phyloP scores from a whole-genome alignment of 1,284 basidiomycete genomes.

The Caloboletus firmus region DNA sequence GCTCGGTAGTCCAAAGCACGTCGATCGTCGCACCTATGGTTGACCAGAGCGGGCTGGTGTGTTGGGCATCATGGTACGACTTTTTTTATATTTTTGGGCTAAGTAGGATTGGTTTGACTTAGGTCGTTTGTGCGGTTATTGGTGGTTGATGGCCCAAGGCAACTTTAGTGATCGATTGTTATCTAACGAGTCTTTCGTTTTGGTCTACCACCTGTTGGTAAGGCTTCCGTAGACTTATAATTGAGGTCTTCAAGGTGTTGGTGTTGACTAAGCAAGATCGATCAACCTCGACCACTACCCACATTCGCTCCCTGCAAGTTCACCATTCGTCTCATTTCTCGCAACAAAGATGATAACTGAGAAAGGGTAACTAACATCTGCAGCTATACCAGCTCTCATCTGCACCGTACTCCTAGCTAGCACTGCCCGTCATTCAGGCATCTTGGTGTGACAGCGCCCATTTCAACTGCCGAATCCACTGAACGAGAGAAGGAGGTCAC shows the following conservation, averaged over 20 bases:
- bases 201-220: no score
- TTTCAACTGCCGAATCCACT: conserved; percentile 77
- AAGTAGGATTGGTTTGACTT: not conserved
- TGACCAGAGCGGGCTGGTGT: conserved; percentile 91
- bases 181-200: not conserved
- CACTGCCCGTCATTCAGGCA: conserved; percentile 43
- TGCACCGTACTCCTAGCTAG: conserved; percentile 13
- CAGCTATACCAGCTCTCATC: not conserved
- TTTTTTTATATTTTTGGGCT: not conserved
- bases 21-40: conserved; percentile 99
- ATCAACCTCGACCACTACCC: conserved; percentile 15
- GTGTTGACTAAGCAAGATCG: conserved; percentile 28
- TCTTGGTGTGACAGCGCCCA: conserved; percentile 87
- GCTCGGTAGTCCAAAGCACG: conserved; percentile 80
- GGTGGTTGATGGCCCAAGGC: not conserved
- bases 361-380: conserved; percentile 33
- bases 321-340: not conserved
- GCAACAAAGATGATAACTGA: conserved; percentile 40
- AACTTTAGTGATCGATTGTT: no score
- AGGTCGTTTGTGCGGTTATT: not conserved
- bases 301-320: conserved; percentile 12
- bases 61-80: conserved; percentile 33
- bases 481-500: conserved; percentile 82
- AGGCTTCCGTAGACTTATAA: no score
- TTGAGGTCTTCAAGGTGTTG: no score